phyloP scores from a whole-genome alignment of 2,329 filamentous ascomycete species.

The Trichoderma sp. region DNA sequence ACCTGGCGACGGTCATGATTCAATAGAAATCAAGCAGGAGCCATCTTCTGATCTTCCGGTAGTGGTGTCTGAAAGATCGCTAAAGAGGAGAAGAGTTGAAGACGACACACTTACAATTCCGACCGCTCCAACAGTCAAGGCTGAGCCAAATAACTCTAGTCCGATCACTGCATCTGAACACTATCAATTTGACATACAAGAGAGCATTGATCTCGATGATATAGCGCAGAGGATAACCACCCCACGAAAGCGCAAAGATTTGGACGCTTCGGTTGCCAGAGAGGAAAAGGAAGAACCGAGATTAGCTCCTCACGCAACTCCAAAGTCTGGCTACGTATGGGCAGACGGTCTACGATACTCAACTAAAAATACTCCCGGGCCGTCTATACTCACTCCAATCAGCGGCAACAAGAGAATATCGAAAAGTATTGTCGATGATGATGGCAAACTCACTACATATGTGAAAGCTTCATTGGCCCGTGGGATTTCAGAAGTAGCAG shows the following conservation, averaged over 20 bases:
- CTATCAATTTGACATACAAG: constrained; percentile 46
- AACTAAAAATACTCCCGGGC: constrained; percentile 29
- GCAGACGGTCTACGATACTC: constrained; percentile 28
- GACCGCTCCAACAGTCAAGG: constrained; percentile 47
- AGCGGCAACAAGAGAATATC: constrained; percentile 41
- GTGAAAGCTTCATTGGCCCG: constrained; percentile 38
- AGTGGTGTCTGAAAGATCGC: constrained; percentile 53
- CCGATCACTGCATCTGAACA: constrained; percentile 35
- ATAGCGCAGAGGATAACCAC: constrained; percentile 42
- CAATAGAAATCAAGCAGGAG: constrained; percentile 51
- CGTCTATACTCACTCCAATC: constrained; percentile 44
- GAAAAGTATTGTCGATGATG: constrained; percentile 35
- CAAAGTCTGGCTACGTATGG: constrained; percentile 32
- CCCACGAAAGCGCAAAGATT: constrained; percentile 42
- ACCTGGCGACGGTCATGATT: constrained; percentile 14
- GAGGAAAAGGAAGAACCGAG: constrained; percentile 10
- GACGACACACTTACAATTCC: constrained; percentile 34
- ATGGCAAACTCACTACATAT: constrained; percentile 22
- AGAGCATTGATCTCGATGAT: constrained; percentile 62
- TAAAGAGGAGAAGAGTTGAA: constrained; percentile 53
- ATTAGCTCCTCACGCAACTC: constrained; percentile 28
- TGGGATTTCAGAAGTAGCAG: constrained; percentile 51
- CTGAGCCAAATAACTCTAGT: constrained; percentile 43
- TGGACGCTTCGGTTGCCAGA: constrained; percentile 32
- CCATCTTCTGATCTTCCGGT: constrained; percentile 58